Percentiles rank a stretch among this genome's conserved stretches.
Evolutionary conservation across 2,329 filamentous ascomycete species (phyloP).

Genomic region (Sporothrix variecibatus): DNA sequence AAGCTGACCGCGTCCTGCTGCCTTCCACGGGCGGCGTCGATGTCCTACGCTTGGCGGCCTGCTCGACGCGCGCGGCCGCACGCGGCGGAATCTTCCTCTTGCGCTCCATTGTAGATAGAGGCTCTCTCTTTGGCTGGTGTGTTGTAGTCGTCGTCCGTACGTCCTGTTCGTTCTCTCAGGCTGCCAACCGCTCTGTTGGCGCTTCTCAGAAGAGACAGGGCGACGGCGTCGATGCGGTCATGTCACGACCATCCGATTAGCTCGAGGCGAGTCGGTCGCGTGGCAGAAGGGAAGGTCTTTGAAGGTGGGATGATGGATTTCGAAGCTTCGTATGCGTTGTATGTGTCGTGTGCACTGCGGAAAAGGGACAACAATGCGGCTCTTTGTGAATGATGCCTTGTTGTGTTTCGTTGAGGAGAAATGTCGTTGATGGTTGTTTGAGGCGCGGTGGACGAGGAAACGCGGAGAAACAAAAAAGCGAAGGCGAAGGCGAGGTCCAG

Average conservation of each 20-base stretch:
- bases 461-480: conserved; percentile 26
- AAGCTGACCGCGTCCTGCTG: conserved; percentile 45
- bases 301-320: not conserved
- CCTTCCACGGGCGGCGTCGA: conserved; percentile 51
- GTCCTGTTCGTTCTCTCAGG: not conserved
- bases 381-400: not conserved
- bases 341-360: not conserved
- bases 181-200: not conserved
- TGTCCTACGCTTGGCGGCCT: conserved; percentile 61
- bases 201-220: conserved; percentile 27
- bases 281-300: not conserved
- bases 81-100: conserved; percentile 67
- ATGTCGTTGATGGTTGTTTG: not conserved
- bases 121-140: not conserved
- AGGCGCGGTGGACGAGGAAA: not conserved
- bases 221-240: conserved; percentile 26
- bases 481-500: conserved; percentile 9
- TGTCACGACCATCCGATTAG: conserved; percentile 25
- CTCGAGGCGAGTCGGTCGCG: not conserved
- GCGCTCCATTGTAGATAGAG: conserved; percentile 54
- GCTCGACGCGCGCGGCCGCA: conserved; percentile 61
- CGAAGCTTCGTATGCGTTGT: not conserved
- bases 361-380: not conserved
- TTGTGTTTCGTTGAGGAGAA: conserved; percentile 5
- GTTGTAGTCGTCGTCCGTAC: not conserved